phyloP scores from a whole-genome alignment of 306 rosid species.

The Rosa persica region DNA sequence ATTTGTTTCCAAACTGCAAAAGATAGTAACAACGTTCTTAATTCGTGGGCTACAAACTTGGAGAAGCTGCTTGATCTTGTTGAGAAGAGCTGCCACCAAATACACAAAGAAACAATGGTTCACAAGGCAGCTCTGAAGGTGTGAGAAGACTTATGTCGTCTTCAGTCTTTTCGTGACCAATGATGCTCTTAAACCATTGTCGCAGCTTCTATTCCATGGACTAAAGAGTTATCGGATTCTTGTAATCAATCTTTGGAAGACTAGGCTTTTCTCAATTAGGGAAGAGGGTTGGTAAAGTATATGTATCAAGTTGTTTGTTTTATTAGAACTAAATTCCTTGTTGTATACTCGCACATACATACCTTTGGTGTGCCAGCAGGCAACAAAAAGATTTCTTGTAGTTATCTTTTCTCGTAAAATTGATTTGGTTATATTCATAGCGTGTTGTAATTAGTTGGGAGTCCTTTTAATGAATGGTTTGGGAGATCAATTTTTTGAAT shows the following conservation, averaged over 20 bases:
- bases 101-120: slow-evolving; percentile 96
- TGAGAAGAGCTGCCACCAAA: slow-evolving; percentile 96
- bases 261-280: not conserved
- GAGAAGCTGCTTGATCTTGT: slow-evolving; percentile 96
- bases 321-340: not conserved
- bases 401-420: not conserved
- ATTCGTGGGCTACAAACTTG: slow-evolving; percentile 89
- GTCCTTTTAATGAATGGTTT: too few species aligned
- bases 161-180: not conserved
- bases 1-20: slow-evolving; percentile 79
- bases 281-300: not conserved
- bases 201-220: not conserved
- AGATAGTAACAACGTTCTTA: slow-evolving; percentile 86
- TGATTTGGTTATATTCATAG: not conserved
- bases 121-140: slow-evolving; percentile 81
- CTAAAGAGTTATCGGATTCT: not conserved
- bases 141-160: slow-evolving; percentile 28
- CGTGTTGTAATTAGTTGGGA: not conserved
- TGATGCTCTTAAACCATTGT: not conserved
- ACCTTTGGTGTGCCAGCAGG: not conserved
- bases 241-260: not conserved
- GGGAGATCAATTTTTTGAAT: too few species aligned
- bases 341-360: not conserved
- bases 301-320: not conserved
- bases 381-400: not conserved